Percentiles rank a stretch among this genome's conserved stretches.
Evolutionary conservation across 495 filamentous ascomycete species (phyloP).

Genomic region (Annulohypoxylon bovei): DNA sequence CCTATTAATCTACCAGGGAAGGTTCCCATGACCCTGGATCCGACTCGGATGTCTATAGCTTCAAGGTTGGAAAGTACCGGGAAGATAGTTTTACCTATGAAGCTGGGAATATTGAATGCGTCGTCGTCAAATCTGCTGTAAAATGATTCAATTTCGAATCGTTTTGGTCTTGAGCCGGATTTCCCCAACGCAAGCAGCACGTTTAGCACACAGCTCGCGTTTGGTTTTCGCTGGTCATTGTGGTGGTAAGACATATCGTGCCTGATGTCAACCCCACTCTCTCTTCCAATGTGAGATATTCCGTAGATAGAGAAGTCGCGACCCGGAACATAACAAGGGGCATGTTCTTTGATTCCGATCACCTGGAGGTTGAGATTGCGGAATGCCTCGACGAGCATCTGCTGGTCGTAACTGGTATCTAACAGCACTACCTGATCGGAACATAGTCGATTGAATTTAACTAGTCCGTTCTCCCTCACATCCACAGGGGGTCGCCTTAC

Average conservation of each 20-base stretch:
- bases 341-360: slow-evolving; percentile 47
- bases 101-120: slow-evolving; percentile 47
- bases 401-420: slow-evolving; percentile 47
- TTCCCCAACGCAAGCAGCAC: slow-evolving; percentile 50
- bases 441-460: slow-evolving; percentile 6
- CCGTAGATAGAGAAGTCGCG: slow-evolving; percentile 39
- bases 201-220: slow-evolving; percentile 12
- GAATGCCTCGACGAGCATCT: slow-evolving; percentile 61
- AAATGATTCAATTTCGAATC: slow-evolving; percentile 49
- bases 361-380: slow-evolving; percentile 57
- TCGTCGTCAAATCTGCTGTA: slow-evolving; percentile 29
- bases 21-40: background rate
- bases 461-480: background rate
- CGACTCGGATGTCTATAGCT: slow-evolving; percentile 48
- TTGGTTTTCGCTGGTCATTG: background rate
- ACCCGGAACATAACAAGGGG: background rate
- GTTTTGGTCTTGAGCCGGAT: slow-evolving; percentile 41
- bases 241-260: background rate
- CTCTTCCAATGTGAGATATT: slow-evolving; percentile 18
- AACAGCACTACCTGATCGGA: slow-evolving; percentile 48
- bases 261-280: slow-evolving; percentile 20
- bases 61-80: slow-evolving; percentile 47
- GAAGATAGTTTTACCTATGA: slow-evolving; percentile 33
- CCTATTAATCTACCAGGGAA: background rate
- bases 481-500: background rate